phyloP scores from a whole-genome alignment of 257 asterid genomes.

The Vinca minor region DNA sequence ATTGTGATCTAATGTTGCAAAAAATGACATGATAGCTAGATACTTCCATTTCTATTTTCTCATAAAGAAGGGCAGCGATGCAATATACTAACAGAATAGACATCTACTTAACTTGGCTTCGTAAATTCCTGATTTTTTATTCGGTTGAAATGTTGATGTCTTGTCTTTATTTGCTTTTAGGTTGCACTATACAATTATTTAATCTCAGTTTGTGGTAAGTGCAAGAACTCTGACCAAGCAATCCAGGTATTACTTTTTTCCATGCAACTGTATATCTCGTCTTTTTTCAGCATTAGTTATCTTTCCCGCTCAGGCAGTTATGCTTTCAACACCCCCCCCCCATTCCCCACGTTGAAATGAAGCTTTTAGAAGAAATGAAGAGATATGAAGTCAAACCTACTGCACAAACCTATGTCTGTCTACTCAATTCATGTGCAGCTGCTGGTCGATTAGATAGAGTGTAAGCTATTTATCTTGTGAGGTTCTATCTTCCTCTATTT shows the following conservation, averaged over 20 bases:
- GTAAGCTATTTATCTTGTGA: slow-evolving; percentile 38
- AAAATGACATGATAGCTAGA: too few relatives aligned
- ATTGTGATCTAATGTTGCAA: background rate
- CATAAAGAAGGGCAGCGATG: background rate
- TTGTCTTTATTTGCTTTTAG: slow-evolving; percentile 27
- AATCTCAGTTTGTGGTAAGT: slow-evolving; percentile 84
- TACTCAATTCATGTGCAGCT: slow-evolving; percentile 90
- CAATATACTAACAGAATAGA: too few relatives aligned
- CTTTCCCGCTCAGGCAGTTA: slow-evolving; percentile 10
- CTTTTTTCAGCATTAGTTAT: background rate
- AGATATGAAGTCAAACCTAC: slow-evolving; percentile 78
- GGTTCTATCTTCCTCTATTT: background rate
- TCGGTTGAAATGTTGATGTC: background rate
- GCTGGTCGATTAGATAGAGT: slow-evolving; percentile 80
- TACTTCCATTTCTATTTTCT: background rate
- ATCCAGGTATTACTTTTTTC: slow-evolving; percentile 42
- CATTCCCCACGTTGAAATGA: background rate
- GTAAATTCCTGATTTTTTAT: too few relatives aligned
- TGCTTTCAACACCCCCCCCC: slow-evolving; percentile 13
- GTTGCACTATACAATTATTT: slow-evolving; percentile 76
- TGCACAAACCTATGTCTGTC: slow-evolving; percentile 79
- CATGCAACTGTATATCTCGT: background rate
- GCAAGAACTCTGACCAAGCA: slow-evolving; percentile 79
- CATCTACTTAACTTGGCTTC: too few relatives aligned
- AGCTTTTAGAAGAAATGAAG: slow-evolving; percentile 83